Base-by-base conservation (phyloP, 306 rosid genomes). In the Rubus parviflorus region DNA sequence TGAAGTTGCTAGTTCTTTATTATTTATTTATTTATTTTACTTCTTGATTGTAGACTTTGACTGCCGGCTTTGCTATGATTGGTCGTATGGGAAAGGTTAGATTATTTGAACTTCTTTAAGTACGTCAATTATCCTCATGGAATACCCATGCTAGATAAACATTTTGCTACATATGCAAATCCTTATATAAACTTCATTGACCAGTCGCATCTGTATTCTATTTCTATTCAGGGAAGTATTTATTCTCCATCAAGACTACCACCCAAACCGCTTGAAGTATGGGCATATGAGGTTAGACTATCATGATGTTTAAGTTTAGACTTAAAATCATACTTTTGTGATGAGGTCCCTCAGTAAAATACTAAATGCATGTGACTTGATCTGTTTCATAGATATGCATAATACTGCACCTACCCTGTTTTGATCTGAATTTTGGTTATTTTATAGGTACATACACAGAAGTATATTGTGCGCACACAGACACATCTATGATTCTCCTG, bases 271-370 rank as follows among this genome's bases (percentile, higher is more conserved):
- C 90, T 96, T 75, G 89, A 85, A 80, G 37, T 96, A 81, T 96
- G 99, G 99, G 97, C 98, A 35, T 96, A 96, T 49, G 99, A 96
- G 98, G 99, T 95, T 73, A 51, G 47, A 78, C 56, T 63, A 48
- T 66, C 35, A 63, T 58, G 8, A 54, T 70, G 16, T n/a, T 10
- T 80, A 49, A 47, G 35, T 56, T 76, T 23, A 8, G 25, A 73
- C 13, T 20, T 46, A 3, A 56, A 9, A 61, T 61, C 54, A 35
- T 22, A 73, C 13, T 56, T 58, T 74, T 42, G 10, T 0, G 5
- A 17, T 7, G 40, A 73, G 22, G 65, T 73, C 76, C 20, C 15
- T 41, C 19, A 0, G 47, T 41, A 53, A 61, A 15, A 19, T 66
- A 6, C 72, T 56, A 9, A 67, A 65, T 68, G 67, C 19, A 22